Evolutionary conservation across 2,329 filamentous ascomycete genomes (phyloP).

Genomic region (Aspergillus alliaceus): DNA sequence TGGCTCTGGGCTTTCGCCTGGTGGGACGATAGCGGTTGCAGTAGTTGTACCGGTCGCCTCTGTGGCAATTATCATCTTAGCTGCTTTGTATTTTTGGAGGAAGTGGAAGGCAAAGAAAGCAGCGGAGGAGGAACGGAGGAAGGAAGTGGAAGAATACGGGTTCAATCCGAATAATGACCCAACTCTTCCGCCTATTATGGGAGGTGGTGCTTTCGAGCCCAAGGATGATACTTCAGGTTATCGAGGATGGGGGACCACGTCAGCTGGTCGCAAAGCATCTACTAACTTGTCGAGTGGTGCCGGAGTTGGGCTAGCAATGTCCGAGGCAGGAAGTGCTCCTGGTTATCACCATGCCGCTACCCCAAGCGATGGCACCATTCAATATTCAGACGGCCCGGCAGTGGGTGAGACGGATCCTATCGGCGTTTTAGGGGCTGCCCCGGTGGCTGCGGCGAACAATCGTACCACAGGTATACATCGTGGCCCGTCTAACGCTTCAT

Average conservation of each 20-base stretch:
- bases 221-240: slow-evolving; percentile 79
- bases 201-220: slow-evolving; percentile 54
- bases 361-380: slow-evolving; percentile 60
- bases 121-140: slow-evolving; percentile 82
- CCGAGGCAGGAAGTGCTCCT: slow-evolving; percentile 64
- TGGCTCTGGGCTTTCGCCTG: slow-evolving; percentile 41
- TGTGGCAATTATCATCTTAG: slow-evolving; percentile 76
- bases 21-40: slow-evolving; percentile 81
- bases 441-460: slow-evolving; percentile 62
- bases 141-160: slow-evolving; percentile 95
- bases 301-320: slow-evolving; percentile 61
- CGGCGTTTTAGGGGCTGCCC: slow-evolving; percentile 70
- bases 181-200: slow-evolving; percentile 63
- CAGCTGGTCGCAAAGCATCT: slow-evolving; percentile 77
- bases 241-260: slow-evolving; percentile 86
- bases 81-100: slow-evolving; percentile 81
- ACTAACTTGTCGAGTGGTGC: slow-evolving; percentile 81
- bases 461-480: slow-evolving; percentile 72
- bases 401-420: slow-evolving; percentile 77
- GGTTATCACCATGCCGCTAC: slow-evolving; percentile 58
- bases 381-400: slow-evolving; percentile 63
- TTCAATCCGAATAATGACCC: slow-evolving; percentile 98
- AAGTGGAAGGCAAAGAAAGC: slow-evolving; percentile 82
- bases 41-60: slow-evolving; percentile 91
- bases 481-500: slow-evolving; percentile 92